Evolutionary conservation across 208 protist species (phyloP).

Genomic region (Trypanosoma boissoni): DNA sequence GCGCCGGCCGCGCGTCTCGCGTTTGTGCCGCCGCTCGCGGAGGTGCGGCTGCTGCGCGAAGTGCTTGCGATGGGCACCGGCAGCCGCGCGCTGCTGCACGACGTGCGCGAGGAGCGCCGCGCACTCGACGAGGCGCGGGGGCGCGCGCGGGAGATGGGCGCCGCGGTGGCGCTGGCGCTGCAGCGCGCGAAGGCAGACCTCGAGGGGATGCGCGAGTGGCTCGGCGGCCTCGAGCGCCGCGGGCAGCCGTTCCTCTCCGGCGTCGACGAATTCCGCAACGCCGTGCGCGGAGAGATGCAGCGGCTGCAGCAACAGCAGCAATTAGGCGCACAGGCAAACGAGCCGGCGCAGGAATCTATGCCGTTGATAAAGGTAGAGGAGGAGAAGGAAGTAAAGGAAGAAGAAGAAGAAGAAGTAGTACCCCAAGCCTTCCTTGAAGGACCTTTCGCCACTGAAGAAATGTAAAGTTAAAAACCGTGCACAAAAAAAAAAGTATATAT

Average conservation of each 20-base stretch:
- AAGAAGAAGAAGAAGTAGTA: too few relatives aligned
- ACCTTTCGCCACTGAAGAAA: too few relatives aligned
- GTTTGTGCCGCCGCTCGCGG: conserved; percentile 62
- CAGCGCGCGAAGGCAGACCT: conserved; percentile 37
- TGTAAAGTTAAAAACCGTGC: too few relatives aligned
- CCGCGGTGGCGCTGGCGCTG: conserved; percentile 19
- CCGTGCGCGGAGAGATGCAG: conserved; percentile 3
- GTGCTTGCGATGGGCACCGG: conserved; percentile 74
- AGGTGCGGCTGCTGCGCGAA: conserved; percentile 65
- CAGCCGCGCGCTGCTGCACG: conserved; percentile 49
- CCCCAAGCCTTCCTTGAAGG: too few relatives aligned
- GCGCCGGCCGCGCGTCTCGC: conserved; percentile 41
- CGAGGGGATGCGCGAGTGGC: conserved; percentile 24
- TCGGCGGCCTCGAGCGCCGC: conserved; percentile 26
- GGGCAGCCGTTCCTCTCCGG: conserved; percentile 43
- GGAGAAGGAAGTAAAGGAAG: too few relatives aligned
- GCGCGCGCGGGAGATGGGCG: conserved; percentile 26
- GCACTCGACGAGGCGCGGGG: conserved; percentile 26
- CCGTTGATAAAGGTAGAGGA: too few relatives aligned
- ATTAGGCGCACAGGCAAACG: neutral
- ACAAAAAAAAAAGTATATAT: too few relatives aligned
- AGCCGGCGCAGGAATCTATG: too few relatives aligned
- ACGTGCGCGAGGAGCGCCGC: conserved; percentile 36
- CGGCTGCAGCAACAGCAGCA: neutral
- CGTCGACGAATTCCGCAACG: conserved; percentile 25